These are phyloP conservation scores for Globisporangium rhizosaccharum DNA, from an alignment of 352 stramenopile species.

Conservation along the genomic window DNA sequence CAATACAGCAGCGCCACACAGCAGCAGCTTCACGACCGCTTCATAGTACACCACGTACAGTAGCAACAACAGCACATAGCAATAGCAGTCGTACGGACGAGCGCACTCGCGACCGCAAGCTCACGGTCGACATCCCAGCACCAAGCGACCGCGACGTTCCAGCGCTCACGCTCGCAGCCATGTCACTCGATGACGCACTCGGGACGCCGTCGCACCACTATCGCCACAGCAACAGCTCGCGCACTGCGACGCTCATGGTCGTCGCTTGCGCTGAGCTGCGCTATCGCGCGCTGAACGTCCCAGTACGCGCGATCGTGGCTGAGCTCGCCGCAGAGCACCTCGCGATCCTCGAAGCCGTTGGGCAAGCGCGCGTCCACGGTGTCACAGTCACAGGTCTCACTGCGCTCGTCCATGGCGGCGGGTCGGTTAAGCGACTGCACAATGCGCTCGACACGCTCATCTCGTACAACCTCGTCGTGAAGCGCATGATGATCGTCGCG, in stretches of 20 bases:
- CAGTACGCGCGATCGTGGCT: conserved; percentile 48
- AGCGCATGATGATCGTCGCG: conserved; percentile 77
- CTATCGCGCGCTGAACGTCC: conserved; percentile 63
- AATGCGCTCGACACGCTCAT: conserved; percentile 74
- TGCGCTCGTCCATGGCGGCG: conserved; percentile 18
- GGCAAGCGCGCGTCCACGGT: conserved; percentile 36
- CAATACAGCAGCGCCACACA: too few species aligned
- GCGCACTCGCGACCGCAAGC: background rate
- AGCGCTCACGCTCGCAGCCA: background rate
- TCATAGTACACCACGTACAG: too few species aligned
- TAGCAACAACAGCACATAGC: background rate
- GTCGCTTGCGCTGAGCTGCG: conserved; percentile 63
- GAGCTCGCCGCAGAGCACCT: conserved; percentile 62
- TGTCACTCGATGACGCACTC: conserved; percentile 11
- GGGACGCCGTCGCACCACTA: too few species aligned
- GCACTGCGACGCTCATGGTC: conserved; percentile 19
- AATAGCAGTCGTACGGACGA: background rate
- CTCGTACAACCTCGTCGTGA: conserved; percentile 73
- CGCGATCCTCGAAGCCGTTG: conserved; percentile 59
- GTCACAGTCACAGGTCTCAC: conserved; percentile 51
- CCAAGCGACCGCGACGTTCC: background rate
- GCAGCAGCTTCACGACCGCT: too few species aligned
- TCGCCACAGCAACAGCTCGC: background rate
- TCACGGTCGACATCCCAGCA: background rate
- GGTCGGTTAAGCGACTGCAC: conserved; percentile 68